These are phyloP conservation scores for Xylaria sp. DNA, from an alignment of 2,329 filamentous ascomycete species.

Conservation along the genomic window DNA sequence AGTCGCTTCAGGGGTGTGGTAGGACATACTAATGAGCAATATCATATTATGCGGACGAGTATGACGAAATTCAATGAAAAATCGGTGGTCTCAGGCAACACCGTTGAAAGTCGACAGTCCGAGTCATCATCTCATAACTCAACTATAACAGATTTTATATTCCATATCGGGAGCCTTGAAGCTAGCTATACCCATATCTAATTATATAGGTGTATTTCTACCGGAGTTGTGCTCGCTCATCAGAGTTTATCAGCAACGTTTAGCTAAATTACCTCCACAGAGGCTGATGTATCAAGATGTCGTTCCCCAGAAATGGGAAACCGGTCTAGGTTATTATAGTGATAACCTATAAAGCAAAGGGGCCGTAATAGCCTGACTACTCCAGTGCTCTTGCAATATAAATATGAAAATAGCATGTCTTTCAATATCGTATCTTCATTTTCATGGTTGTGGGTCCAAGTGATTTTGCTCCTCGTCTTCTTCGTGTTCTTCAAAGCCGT, in stretches of 20 bases:
- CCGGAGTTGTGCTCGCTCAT: not conserved
- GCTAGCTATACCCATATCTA: slow-evolving; percentile 2
- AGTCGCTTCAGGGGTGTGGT: not conserved
- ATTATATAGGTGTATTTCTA: slow-evolving; percentile 4
- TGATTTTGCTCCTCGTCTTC: slow-evolving; percentile 36
- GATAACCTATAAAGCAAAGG: not conserved
- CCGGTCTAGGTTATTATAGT: not conserved
- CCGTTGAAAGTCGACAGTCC: not conserved
- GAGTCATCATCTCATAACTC: not conserved
- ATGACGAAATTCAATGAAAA: too few relatives aligned
- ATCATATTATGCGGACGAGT: too few relatives aligned
- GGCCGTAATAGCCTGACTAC: not conserved
- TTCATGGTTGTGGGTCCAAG: slow-evolving; percentile 6
- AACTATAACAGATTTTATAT: not conserved
- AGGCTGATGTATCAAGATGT: not conserved
- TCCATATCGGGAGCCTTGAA: not conserved
- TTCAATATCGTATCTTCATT: not conserved
- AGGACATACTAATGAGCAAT: too few relatives aligned
- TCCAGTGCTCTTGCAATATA: not conserved
- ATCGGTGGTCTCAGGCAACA: too few relatives aligned
- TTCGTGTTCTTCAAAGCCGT: slow-evolving; percentile 51
- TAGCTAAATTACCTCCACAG: not conserved
- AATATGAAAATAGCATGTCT: not conserved
- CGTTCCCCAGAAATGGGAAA: not conserved
- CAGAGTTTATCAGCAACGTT: not conserved